A percentile compares a stretch with the other conserved stretches of the same genome.
Evolutionary conservation across 768 basidiomycete species (phyloP).

Genomic region (Trametopsis cervina): DNA sequence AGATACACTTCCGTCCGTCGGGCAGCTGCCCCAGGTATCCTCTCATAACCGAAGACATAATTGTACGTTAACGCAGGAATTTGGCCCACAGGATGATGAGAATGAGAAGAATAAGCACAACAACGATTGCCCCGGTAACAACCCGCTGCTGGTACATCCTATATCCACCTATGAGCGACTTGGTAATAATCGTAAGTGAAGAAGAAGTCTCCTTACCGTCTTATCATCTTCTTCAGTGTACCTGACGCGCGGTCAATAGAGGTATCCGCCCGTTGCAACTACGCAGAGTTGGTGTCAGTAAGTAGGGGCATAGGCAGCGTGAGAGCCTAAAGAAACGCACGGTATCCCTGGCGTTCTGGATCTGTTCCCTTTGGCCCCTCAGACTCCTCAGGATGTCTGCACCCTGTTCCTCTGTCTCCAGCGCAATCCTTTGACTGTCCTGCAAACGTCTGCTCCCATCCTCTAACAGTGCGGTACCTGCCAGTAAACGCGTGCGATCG

Average conservation of each 20-base stretch:
- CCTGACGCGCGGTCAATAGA: slow-evolving; percentile 88
- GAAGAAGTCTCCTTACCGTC: slow-evolving; percentile 55
- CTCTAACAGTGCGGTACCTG: slow-evolving; percentile 71
- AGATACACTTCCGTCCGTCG: no score
- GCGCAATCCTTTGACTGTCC: slow-evolving; percentile 85
- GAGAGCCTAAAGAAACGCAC: slow-evolving; percentile 36
- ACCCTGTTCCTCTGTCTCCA: slow-evolving; percentile 96
- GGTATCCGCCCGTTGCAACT: slow-evolving; percentile 83
- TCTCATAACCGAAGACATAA: no score
- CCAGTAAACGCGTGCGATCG: slow-evolving; percentile 74
- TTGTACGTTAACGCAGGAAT: slow-evolving; percentile 39
- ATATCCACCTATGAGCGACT: slow-evolving; percentile 21
- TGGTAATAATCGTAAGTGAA: slow-evolving; percentile 6
- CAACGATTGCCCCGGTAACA: slow-evolving; percentile 80
- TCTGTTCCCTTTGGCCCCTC: slow-evolving; percentile 85
- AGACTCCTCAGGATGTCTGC: slow-evolving; percentile 87
- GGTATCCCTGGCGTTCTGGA: slow-evolving; percentile 87
- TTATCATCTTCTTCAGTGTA: slow-evolving; percentile 93
- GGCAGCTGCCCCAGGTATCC: no score
- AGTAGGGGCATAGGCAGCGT: background rate
- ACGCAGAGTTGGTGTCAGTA: background rate
- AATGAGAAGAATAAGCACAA: slow-evolving; percentile 80
- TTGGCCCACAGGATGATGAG: slow-evolving; percentile 78
- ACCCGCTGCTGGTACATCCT: slow-evolving; percentile 98
- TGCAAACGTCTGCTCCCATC: slow-evolving; percentile 82